A percentile compares a stretch with the other conserved stretches of the same genome.
phyloP scores from a whole-genome alignment of 192 early-diverging fungal genomes.

The Backusella morwellensis region DNA sequence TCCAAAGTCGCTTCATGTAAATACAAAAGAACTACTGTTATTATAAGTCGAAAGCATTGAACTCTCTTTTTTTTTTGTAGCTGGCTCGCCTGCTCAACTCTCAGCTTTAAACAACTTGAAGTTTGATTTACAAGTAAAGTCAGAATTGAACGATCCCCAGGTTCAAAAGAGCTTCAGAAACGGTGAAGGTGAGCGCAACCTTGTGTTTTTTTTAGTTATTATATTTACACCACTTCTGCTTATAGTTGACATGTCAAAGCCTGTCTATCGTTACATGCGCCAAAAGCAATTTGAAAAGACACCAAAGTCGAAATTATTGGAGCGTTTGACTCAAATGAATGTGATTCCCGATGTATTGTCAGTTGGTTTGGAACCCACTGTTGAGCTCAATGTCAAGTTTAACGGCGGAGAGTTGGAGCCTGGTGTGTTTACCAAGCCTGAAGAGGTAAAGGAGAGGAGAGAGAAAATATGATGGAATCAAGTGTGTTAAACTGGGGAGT shows the following conservation, averaged over 20 bases:
- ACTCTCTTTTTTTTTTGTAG: constrained; percentile 15
- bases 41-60: neutral
- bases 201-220: neutral
- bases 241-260: constrained; percentile 60
- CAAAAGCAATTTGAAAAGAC: constrained; percentile 57
- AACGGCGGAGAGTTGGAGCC: constrained; percentile 35
- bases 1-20: constrained; percentile 39
- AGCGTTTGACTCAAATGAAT: constrained; percentile 74
- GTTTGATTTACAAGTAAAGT: constrained; percentile 56
- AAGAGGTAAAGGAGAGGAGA: constrained; percentile 19
- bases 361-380: constrained; percentile 44
- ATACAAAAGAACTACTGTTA: neutral
- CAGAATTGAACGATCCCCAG: constrained; percentile 68
- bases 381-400: constrained; percentile 43
- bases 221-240: neutral
- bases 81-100: constrained; percentile 41
- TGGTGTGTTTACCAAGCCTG: constrained; percentile 36
- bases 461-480: constrained; percentile 20
- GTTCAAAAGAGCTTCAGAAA: constrained; percentile 64
- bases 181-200: constrained; percentile 33
- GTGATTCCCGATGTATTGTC: constrained; percentile 71
- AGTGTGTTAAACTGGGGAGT: constrained; percentile 15
- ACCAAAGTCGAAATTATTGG: constrained; percentile 56
- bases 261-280: constrained; percentile 69
- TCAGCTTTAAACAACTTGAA: constrained; percentile 47